phyloP scores from a whole-genome alignment of 2,329 filamentous ascomycete genomes.

The Aspergillus ustus region DNA sequence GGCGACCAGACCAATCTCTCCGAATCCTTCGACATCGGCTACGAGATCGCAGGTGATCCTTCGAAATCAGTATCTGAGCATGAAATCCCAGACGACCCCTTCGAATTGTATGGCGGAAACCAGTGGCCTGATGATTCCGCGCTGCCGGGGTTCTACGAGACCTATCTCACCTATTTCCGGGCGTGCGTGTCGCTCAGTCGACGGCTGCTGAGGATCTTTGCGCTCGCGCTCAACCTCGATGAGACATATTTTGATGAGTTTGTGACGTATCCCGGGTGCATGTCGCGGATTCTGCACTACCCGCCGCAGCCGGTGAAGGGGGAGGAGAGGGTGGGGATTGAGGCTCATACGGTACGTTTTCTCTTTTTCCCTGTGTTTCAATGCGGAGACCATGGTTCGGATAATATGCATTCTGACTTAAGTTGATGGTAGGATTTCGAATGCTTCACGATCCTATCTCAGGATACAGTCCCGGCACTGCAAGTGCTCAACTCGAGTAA shows the following conservation, averaged over 20 bases:
- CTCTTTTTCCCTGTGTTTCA: background rate
- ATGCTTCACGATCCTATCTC: constrained; percentile 47
- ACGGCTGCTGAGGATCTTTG: constrained; percentile 43
- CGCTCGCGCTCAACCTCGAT: constrained; percentile 43
- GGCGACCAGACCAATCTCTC: constrained; percentile 23
- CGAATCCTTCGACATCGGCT: constrained; percentile 34
- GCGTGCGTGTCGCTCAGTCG: constrained; percentile 22
- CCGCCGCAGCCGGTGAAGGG: constrained; percentile 40
- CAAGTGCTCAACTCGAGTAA: constrained; percentile 40
- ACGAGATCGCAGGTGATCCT: constrained; percentile 28
- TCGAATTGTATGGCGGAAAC: constrained; percentile 29
- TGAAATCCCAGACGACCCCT: constrained; percentile 23
- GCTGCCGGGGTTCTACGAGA: constrained; percentile 23
- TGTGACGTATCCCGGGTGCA: constrained; percentile 39
- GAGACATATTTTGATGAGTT: constrained; percentile 45
- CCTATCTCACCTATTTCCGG: constrained; percentile 27
- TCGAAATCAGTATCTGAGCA: constrained; percentile 14
- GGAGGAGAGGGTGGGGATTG: constrained; percentile 44
- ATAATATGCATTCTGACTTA: background rate
- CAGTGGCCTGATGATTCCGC: constrained; percentile 27
- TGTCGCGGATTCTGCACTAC: constrained; percentile 49
- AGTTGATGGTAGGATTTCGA: constrained; percentile 38
- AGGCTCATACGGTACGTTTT: constrained; percentile 43
- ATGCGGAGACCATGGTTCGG: too few species aligned
- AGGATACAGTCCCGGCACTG: constrained; percentile 43